Percentiles rank a stretch among this genome's conserved stretches.
phyloP scores from a whole-genome alignment of 208 protist species.

The Acanthamoeba healyi region DNA sequence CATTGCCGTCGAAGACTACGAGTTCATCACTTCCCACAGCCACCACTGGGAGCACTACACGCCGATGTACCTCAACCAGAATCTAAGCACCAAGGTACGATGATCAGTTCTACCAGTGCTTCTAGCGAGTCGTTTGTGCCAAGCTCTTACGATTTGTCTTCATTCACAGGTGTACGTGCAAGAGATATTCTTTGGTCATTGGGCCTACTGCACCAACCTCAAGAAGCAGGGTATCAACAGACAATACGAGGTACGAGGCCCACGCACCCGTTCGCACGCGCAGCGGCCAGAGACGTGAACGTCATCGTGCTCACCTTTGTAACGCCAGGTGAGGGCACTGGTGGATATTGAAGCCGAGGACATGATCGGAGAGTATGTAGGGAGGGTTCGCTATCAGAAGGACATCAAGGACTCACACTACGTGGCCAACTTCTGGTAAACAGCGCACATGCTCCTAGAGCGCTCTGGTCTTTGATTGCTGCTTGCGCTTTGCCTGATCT shows the following conservation, averaged over 20 bases:
- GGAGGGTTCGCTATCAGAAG: conserved; percentile 55
- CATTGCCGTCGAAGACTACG: neutral
- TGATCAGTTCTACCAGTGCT: neutral
- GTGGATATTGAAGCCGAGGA: conserved; percentile 28
- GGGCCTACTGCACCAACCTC: conserved; percentile 46
- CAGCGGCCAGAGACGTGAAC: neutral
- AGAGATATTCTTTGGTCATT: conserved; percentile 31
- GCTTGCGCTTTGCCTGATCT: neutral
- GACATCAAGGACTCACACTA: conserved; percentile 7
- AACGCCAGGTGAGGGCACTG: neutral
- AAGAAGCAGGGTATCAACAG: neutral
- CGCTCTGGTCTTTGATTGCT: neutral
- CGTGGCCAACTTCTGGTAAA: conserved; percentile 69
- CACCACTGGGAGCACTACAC: conserved; percentile 25
- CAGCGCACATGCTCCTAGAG: neutral
- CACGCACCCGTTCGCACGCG: too few relatives aligned
- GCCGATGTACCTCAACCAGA: neutral
- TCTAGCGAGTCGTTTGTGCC: neutral
- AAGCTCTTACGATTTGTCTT: neutral
- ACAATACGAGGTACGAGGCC: conserved; percentile 42
- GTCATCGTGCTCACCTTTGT: neutral
- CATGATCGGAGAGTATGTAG: conserved; percentile 55
- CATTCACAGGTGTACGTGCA: conserved; percentile 6
- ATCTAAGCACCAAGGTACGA: conserved; percentile 1
- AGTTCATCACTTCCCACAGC: neutral